Percentiles rank a stretch among this genome's conserved stretches.
These are phyloP conservation scores for Kingdonia uniflora DNA, from an alignment of 164 flowering plant genomes.

Conservation along the genomic window DNA sequence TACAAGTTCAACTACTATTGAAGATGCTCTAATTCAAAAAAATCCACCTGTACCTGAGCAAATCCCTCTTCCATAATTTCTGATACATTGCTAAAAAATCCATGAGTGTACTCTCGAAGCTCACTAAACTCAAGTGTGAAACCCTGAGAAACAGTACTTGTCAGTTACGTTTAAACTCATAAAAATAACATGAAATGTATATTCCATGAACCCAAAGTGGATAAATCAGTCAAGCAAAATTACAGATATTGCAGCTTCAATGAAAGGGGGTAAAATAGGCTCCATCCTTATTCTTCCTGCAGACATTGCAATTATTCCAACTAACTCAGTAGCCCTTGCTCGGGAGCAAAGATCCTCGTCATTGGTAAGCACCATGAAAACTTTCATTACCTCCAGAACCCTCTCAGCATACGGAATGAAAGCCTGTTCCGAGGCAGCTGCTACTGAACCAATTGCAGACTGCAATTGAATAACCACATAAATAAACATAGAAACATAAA, in stretches of 20 bases:
- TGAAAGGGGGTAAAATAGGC: conserved; percentile 73
- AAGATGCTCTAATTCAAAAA: conserved; percentile 2
- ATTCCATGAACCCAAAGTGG: not conserved
- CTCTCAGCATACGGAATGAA: conserved; percentile 90
- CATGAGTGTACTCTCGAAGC: conserved; percentile 94
- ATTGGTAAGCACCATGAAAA: conserved; percentile 80
- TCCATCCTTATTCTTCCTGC: conserved; percentile 85
- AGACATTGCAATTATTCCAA: conserved; percentile 92
- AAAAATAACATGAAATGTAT: not conserved
- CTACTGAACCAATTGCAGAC: conserved; percentile 99
- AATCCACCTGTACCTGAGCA: conserved; percentile 38
- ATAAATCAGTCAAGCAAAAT: conserved; percentile 4
- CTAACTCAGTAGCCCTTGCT: conserved; percentile 96
- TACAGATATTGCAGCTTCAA: conserved; percentile 95
- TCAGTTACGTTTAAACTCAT: no score
- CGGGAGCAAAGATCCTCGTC: conserved; percentile 91
- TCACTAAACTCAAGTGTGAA: conserved; percentile 87
- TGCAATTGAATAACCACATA: conserved; percentile 33
- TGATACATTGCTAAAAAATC: conserved; percentile 92
- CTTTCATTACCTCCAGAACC: conserved; percentile 87
- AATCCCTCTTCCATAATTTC: conserved; percentile 85
- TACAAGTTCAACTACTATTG: no score
- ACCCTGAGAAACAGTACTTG: conserved; percentile 42
- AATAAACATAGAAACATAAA: no score
- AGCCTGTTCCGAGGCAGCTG: conserved; percentile 91